Conservation (phyloP, 768 basidiomycete genomes). For the Cantharellus anzutake region DNA sequence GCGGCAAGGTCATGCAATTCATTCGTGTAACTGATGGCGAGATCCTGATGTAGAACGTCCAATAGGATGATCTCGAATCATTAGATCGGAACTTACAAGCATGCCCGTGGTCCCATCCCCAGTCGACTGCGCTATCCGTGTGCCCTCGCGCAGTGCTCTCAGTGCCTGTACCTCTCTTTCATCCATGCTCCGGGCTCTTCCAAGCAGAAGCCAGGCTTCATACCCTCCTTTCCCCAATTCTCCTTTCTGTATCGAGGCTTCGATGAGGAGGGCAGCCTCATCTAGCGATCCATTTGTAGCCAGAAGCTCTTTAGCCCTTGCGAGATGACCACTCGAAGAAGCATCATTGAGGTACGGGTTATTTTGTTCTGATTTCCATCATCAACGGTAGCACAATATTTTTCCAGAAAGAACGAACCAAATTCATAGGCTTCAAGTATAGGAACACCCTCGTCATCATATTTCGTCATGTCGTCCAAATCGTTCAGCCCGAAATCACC, state of each 20-base stretch:
- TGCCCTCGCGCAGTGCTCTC: conserved; percentile 58
- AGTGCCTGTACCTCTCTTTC: conserved; percentile 72
- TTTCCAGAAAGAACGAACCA: conserved; percentile 29
- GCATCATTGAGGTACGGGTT: conserved; percentile 43
- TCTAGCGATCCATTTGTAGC: conserved; percentile 70
- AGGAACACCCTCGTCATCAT: conserved; percentile 61
- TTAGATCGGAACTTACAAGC: conserved; percentile 31
- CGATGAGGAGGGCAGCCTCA: conserved; percentile 70
- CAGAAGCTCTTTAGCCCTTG: conserved; percentile 57
- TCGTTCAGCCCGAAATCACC: conserved; percentile 16
- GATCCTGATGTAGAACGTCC: conserved; percentile 33
- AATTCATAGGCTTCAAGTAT: conserved; percentile 53
- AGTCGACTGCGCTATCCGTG: conserved; percentile 40
- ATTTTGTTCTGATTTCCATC: conserved; percentile 31
- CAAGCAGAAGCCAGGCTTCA: conserved; percentile 84
- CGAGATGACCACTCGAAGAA: conserved; percentile 31
- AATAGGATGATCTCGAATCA: neutral
- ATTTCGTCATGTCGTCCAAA: conserved; percentile 13
- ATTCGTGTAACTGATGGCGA: conserved; percentile 93
- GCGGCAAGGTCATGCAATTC: conserved; percentile 80
- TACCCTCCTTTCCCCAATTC: conserved; percentile 66
- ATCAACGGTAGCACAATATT: conserved; percentile 2
- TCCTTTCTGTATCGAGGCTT: conserved; percentile 74
- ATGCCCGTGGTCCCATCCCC: conserved; percentile 52
- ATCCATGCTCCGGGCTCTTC: conserved; percentile 79